Conservation (phyloP, 768 basidiomycete genomes). For the Amanita thiersii region DNA sequence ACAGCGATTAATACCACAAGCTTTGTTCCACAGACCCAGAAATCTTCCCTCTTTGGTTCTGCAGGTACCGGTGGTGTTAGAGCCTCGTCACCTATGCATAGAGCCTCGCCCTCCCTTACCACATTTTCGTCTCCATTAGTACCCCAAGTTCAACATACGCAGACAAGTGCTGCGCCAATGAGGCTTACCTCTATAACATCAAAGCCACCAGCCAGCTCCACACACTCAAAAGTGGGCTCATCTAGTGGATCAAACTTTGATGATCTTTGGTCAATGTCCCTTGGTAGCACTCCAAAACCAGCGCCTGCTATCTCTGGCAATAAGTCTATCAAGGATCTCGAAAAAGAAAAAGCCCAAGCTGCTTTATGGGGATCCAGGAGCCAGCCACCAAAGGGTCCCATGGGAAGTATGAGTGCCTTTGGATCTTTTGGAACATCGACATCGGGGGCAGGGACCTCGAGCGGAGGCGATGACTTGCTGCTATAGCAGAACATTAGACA, state of each 20-base stretch:
- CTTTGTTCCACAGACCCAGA: constrained; percentile 23
- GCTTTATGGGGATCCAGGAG: constrained; percentile 62
- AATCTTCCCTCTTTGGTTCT: constrained; percentile 14
- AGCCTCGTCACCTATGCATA: constrained; percentile 20
- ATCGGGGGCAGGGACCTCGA: constrained; percentile 10
- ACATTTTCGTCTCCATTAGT: constrained; percentile 21
- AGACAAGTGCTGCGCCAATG: constrained; percentile 13
- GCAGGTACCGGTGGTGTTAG: constrained; percentile 9
- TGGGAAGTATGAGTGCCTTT: constrained; percentile 14
- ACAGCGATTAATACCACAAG: constrained; percentile 20
- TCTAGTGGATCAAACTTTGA: constrained; percentile 57
- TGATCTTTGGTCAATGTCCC: constrained; percentile 81
- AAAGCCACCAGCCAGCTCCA: too few relatives aligned
- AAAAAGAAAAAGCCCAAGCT: constrained; percentile 78
- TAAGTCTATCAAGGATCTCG: constrained; percentile 85
- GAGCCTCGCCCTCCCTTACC: constrained; percentile 28
- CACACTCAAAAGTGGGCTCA: constrained; percentile 25
- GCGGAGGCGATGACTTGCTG: constrained; percentile 34
- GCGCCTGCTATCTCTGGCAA: constrained; percentile 22
- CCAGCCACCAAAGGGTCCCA: constrained; percentile 11
- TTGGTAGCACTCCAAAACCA: constrained; percentile 43
- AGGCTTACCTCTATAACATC: too few relatives aligned
- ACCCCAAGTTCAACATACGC: constrained; percentile 16
- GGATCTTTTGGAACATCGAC: constrained; percentile 23
- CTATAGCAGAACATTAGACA: constrained; percentile 24